Evolutionary conservation across 805 yeast species (phyloP), one percentile per base, ranked within the genome.

Genomic region (Ogataea zsoltii): DNA sequence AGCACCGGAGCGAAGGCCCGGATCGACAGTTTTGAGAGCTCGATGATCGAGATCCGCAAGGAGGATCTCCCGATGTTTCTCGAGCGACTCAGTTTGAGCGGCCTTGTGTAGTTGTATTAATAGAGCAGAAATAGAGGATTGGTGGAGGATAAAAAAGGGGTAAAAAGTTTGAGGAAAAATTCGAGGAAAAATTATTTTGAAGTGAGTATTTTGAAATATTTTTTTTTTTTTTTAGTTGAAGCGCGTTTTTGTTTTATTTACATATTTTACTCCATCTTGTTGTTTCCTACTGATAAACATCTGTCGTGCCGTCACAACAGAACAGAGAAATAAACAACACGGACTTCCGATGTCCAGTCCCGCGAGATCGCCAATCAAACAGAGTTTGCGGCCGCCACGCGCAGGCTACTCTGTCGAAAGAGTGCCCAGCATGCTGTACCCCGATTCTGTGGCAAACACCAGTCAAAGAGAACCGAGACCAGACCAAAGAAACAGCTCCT

Each of bases 11-110:
- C 97, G 2, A 82, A 86, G 55, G 90, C 90, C 15, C 77, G 92
- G 57, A 86, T 94, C 50, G 98, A 94, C 63, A 89, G 96, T 59
- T 94, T 94, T 67, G 98, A 94, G 62, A 87, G 96, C 52, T 82
- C 97, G 3, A 88, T 94, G 17, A 89, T 94, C 35, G 97, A 94
- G 67, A 83, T 94, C 34, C 70, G 88, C 48, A 85, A 83, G 59
- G 96, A 91, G 39, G 99, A 94, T 62, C 70, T 94, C 51, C 74
- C 89, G 4, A 88, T 96, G 40, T 94, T 94, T 60, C 67, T 94
- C 49, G 98, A 94, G 62, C 80, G 81, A 47, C 69, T 92, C 50
- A 88, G 96, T 10, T 63, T 85, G 39, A 84, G 90, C 69, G 91
- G 91, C 2, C 62, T 79, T 38, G 66, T 77, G 16, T 61, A 38